phyloP scores from a whole-genome alignment of 192 early-diverging fungal species.

The Diversispora epigaea region DNA sequence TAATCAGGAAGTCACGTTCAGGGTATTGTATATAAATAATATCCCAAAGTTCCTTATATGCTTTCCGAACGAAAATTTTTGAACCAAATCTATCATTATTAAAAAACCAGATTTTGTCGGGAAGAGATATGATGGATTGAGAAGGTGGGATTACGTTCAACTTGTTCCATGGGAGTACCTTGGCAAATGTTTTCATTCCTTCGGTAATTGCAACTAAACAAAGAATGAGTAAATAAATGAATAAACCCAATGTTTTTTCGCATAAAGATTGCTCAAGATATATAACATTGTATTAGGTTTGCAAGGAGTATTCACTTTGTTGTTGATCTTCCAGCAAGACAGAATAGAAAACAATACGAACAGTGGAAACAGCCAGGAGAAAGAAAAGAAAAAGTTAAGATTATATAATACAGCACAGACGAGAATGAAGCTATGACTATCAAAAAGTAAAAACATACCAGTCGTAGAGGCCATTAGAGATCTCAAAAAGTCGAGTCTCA shows the following conservation, averaged over 20 bases:
- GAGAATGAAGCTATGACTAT: conserved; percentile 5
- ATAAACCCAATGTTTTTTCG: conserved; percentile 9
- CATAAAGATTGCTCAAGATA: conserved; percentile 13
- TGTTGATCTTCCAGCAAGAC: too few species aligned
- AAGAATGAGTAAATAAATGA: conserved; percentile 12
- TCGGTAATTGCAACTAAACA: not conserved
- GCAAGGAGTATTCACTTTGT: conserved; percentile 1
- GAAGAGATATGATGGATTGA: conserved; percentile 4
- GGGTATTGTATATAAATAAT: not conserved
- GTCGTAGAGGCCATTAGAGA: not conserved
- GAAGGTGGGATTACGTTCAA: not conserved
- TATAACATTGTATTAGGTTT: not conserved
- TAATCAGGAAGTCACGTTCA: conserved; percentile 18
- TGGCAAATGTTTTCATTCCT: conserved; percentile 8
- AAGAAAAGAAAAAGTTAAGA: conserved; percentile 10
- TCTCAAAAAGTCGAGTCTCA: conserved; percentile 10
- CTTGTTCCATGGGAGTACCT: conserved; percentile 7
- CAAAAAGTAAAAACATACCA: conserved; percentile 1
- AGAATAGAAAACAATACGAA: not conserved
- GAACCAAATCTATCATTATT: not conserved
- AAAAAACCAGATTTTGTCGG: not conserved
- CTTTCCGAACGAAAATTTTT: conserved; percentile 14
- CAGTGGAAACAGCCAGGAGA: conserved; percentile 1
- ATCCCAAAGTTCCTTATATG: conserved; percentile 20
- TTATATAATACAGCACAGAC: not conserved